A percentile compares a stretch with the other conserved stretches of the same genome.
These are phyloP conservation scores for Sugiyamaella boreocaroliniensis DNA, from an alignment of 805 yeast species.

Conservation along the genomic window DNA sequence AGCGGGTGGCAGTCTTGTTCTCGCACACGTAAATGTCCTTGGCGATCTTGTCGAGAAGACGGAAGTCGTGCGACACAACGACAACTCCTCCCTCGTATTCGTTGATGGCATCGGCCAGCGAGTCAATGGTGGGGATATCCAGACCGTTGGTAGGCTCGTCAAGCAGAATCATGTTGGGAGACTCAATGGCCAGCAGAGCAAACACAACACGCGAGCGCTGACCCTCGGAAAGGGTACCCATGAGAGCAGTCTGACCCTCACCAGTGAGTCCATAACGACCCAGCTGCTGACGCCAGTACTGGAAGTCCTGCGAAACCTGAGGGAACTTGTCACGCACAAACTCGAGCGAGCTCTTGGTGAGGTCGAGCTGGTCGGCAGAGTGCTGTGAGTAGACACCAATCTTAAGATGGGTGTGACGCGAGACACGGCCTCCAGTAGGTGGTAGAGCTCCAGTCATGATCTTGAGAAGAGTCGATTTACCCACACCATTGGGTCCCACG, in stretches of 20 bases:
- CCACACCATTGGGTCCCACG: conserved; percentile 99
- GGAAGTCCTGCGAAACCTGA: conserved; percentile 90
- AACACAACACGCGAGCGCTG: conserved; percentile 99
- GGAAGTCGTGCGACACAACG: conserved; percentile 98
- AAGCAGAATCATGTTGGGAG: conserved; percentile 87
- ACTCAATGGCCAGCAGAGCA: conserved; percentile 89
- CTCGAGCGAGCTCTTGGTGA: conserved; percentile 91
- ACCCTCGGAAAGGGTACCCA: conserved; percentile 98
- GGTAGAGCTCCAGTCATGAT: conserved; percentile 91
- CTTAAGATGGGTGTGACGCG: conserved; percentile 95
- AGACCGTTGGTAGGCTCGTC: conserved; percentile 99
- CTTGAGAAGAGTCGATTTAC: conserved; percentile 92
- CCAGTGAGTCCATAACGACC: conserved; percentile 99
- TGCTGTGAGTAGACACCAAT: conserved; percentile 99
- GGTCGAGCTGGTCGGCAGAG: conserved; percentile 95
- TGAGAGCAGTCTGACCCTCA: conserved; percentile 96
- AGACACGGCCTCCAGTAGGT: conserved; percentile 91
- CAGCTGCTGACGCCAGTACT: conserved; percentile 89
- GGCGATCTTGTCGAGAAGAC: conserved; percentile 93
- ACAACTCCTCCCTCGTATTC: conserved; percentile 96
- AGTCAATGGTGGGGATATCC: conserved; percentile 97
- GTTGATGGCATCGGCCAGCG: conserved; percentile 92
- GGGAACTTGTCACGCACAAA: conserved; percentile 94
- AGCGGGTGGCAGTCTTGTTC: conserved; percentile 88
- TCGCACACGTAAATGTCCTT: conserved; percentile 96